phyloP scores from a whole-genome alignment of 805 yeast genomes.

The Ogataea angusta region DNA sequence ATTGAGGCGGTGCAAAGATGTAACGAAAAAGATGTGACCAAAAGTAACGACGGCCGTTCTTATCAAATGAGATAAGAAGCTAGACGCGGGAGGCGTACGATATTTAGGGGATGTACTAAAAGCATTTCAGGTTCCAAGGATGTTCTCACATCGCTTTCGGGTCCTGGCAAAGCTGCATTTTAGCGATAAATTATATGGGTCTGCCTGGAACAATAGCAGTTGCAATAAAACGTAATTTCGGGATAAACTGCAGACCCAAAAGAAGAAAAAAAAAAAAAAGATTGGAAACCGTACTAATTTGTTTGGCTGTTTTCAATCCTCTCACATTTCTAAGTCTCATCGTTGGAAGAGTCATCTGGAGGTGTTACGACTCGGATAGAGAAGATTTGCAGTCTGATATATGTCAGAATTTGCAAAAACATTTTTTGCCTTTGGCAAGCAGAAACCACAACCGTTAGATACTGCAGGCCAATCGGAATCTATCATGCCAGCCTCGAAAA shows the following conservation, averaged over 20 bases:
- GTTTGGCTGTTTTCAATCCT: constrained; percentile 5
- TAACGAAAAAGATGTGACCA: neutral
- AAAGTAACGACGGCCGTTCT: neutral
- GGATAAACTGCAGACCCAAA: constrained; percentile 8
- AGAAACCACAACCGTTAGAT: constrained; percentile 14
- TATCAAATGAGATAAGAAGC: neutral
- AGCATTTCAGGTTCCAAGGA: neutral
- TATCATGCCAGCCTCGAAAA: constrained; percentile 12
- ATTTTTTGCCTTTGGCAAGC: constrained; percentile 34
- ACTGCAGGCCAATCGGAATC: constrained; percentile 2
- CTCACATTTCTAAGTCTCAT: neutral
- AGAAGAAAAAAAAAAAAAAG: constrained; percentile 7
- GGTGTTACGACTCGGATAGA: neutral
- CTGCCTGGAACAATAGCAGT: neutral
- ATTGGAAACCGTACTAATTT: constrained; percentile 6
- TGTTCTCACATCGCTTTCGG: neutral
- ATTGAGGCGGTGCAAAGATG: constrained; percentile 4
- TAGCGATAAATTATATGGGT: neutral
- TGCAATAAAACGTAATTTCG: neutral
- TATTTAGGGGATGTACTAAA: neutral
- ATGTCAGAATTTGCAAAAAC: constrained; percentile 42
- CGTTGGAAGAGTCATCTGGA: neutral
- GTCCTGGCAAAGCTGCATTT: neutral
- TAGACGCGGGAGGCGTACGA: neutral
- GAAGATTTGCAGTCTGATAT: neutral